A percentile compares a stretch with the other conserved stretches of the same genome.
These are phyloP conservation scores for Inonotus obliquus DNA, from an alignment of 1,284 basidiomycete species.

Conservation along the genomic window DNA sequence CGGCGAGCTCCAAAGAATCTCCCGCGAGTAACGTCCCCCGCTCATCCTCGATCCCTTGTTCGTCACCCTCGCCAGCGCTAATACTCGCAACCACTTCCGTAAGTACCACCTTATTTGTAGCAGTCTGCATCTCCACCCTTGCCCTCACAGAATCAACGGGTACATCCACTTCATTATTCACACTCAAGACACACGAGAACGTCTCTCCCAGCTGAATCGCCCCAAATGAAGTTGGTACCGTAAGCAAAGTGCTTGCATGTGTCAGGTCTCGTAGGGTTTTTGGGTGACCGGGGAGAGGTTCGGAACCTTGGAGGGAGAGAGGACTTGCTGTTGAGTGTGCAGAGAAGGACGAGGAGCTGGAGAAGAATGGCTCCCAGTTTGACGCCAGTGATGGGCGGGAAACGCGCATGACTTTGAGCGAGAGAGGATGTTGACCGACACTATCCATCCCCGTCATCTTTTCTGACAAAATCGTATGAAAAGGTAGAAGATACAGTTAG, in stretches of 20 bases:
- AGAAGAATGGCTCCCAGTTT: conserved; percentile 81
- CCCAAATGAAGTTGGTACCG: conserved; percentile 72
- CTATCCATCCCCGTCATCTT: conserved; percentile 38
- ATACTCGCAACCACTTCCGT: conserved; percentile 39
- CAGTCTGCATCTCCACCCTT: conserved; percentile 75
- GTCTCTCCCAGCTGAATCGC: conserved; percentile 79
- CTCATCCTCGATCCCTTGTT: conserved; percentile 37
- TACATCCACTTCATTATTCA: conserved; percentile 70
- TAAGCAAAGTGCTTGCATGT: conserved; percentile 65
- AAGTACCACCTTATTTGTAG: conserved; percentile 54
- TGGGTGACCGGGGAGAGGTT: conserved; percentile 64
- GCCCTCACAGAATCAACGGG: conserved; percentile 55
- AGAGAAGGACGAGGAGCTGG: conserved; percentile 72
- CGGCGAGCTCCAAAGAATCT: conserved; percentile 59
- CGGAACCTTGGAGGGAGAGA: conserved; percentile 67
- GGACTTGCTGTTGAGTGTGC: conserved; percentile 72
- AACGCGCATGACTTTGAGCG: conserved; percentile 77
- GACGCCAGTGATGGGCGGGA: conserved; percentile 74
- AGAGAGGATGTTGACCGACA: conserved; percentile 53
- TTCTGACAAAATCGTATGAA: neutral
- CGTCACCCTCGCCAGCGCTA: too few species aligned
- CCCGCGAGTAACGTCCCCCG: conserved; percentile 42
- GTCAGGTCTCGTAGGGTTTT: conserved; percentile 77
- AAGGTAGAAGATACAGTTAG: neutral
- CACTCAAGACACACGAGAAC: conserved; percentile 70